Conservation (phyloP, 495 filamentous ascomycete genomes). For the Usnea hakonensis region DNA sequence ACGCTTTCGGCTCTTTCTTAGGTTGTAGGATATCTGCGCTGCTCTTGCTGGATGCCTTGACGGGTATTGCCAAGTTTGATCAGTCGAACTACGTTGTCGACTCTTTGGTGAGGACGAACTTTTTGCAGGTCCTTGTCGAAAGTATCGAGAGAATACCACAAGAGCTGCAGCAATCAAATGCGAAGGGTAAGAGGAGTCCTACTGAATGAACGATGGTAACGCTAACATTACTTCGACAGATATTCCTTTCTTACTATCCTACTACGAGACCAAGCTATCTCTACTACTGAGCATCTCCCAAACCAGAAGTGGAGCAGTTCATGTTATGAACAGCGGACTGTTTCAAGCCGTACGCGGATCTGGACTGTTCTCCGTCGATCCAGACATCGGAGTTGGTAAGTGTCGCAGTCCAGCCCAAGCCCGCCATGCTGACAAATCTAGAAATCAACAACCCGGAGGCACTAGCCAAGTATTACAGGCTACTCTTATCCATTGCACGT, state of each 20-base stretch:
- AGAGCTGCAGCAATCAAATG: slow-evolving; percentile 50
- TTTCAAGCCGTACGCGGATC: slow-evolving; percentile 75
- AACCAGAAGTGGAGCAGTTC: slow-evolving; percentile 67
- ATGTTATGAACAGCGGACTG: slow-evolving; percentile 79
- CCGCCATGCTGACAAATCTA: slow-evolving; percentile 22
- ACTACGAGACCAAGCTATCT: slow-evolving; percentile 68
- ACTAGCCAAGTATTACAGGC: slow-evolving; percentile 69
- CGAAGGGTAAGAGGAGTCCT: slow-evolving; percentile 37
- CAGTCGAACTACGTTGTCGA: slow-evolving; percentile 66
- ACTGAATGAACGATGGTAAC: slow-evolving; percentile 2
- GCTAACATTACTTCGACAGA: slow-evolving; percentile 31
- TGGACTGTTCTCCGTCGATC: slow-evolving; percentile 78
- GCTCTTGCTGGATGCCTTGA: slow-evolving; percentile 64
- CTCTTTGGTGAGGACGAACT: slow-evolving; percentile 73
- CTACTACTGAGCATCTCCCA: slow-evolving; percentile 80
- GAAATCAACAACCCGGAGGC: slow-evolving; percentile 63
- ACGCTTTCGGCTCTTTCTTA: slow-evolving; percentile 78
- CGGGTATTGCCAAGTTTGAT: slow-evolving; percentile 55
- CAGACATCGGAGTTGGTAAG: slow-evolving; percentile 78
- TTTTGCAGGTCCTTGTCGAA: slow-evolving; percentile 81
- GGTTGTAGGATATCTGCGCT: slow-evolving; percentile 75
- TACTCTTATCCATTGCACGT: slow-evolving; percentile 72
- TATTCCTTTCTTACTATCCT: slow-evolving; percentile 47
- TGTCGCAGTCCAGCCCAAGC: slow-evolving; percentile 19
- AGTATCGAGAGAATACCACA: slow-evolving; percentile 61